These are phyloP conservation scores for Angophora floribunda DNA, from an alignment of 345 rosid genomes.

Conservation along the genomic window DNA sequence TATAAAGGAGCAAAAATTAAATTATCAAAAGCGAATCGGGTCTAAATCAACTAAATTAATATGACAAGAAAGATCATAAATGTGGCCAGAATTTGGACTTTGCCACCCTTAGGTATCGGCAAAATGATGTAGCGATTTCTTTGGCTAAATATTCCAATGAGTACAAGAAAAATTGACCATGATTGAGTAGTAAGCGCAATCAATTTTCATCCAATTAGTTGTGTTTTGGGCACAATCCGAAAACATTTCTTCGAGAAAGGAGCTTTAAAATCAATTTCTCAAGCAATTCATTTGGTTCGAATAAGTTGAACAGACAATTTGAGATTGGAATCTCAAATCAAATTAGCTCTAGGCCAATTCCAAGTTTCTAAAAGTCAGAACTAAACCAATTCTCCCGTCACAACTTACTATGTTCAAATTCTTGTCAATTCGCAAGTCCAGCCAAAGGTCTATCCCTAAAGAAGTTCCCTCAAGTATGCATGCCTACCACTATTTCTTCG, in stretches of 20 bases:
- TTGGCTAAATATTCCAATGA: not conserved
- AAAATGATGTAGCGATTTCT: not conserved
- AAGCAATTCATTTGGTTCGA: not conserved
- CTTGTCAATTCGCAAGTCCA: not conserved
- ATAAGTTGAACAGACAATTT: not conserved
- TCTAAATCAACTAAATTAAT: not conserved
- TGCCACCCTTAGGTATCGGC: not conserved
- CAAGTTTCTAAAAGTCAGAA: not conserved
- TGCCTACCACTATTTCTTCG: not conserved
- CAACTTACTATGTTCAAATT: not conserved
- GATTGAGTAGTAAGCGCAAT: not conserved
- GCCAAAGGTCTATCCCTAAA: not conserved
- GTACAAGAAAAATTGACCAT: not conserved
- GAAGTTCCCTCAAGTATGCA: not conserved
- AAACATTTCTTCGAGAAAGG: not conserved
- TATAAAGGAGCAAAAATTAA: not conserved
- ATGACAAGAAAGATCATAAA: not conserved
- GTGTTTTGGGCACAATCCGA: not conserved
- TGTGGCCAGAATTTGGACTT: not conserved
- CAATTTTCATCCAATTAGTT: not conserved
- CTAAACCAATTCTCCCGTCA: not conserved
- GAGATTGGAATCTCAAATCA: not conserved
- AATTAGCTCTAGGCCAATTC: not conserved
- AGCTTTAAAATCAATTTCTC: not conserved
- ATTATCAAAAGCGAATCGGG: not conserved